A percentile compares a stretch with the other conserved stretches of the same genome.
Conservation (phyloP, 306 rosid genomes). For the Cicer arietinum region DNA sequence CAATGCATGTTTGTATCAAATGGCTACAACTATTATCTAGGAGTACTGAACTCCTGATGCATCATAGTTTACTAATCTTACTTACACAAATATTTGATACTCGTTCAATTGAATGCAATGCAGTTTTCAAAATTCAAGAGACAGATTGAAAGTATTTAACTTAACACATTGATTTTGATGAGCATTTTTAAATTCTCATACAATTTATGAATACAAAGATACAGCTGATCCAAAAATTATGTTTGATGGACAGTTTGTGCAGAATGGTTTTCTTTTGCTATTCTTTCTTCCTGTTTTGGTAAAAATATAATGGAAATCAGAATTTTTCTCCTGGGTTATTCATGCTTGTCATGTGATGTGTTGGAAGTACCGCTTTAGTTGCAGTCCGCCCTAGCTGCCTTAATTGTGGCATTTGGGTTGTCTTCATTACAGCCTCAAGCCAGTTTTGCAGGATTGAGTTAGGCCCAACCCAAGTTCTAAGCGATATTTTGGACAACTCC, state of each 20-base stretch:
- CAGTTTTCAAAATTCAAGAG: neutral
- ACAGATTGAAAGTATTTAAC: neutral
- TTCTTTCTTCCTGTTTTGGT: neutral
- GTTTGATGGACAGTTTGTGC: neutral
- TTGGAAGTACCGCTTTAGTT: too few relatives aligned
- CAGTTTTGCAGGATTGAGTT: too few relatives aligned
- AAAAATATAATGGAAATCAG: too few relatives aligned
- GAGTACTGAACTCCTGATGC: neutral
- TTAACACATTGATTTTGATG: neutral
- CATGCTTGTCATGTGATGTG: neutral
- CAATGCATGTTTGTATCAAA: neutral
- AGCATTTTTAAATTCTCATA: neutral
- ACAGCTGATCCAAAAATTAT: neutral
- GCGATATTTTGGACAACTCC: neutral
- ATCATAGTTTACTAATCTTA: neutral
- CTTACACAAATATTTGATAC: neutral
- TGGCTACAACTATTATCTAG: neutral
- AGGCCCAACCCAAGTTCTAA: too few relatives aligned
- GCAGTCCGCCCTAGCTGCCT: too few relatives aligned
- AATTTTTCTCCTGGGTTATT: too few relatives aligned
- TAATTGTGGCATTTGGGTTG: too few relatives aligned
- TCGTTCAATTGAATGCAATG: neutral
- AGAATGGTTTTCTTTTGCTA: neutral
- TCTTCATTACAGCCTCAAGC: too few relatives aligned
- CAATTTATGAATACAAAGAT: neutral